A percentile compares a stretch with the other conserved stretches of the same genome.
Conservation (phyloP, 2,329 filamentous ascomycete species). For the Calcarisporium arbuscula region DNA sequence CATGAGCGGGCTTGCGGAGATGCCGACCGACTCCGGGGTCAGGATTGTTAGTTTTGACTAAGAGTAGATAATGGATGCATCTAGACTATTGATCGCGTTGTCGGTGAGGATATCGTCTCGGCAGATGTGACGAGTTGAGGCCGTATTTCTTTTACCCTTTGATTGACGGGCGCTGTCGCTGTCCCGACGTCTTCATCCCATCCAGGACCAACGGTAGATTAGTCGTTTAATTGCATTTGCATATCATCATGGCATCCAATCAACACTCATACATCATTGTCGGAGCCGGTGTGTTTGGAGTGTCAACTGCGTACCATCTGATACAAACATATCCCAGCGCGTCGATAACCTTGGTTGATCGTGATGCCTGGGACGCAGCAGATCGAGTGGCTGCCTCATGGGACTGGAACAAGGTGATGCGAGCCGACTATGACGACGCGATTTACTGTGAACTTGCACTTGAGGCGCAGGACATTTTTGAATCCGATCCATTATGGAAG, state of each 20-base stretch:
- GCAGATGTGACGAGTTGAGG: no score
- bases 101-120: no score
- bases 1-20: no score
- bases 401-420: conserved; percentile 69
- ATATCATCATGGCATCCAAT: conserved; percentile 16
- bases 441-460: conserved; percentile 59
- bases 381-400: conserved; percentile 55
- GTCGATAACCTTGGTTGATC: conserved; percentile 51
- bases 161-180: no score
- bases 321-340: conserved; percentile 43
- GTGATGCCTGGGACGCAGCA: conserved; percentile 42
- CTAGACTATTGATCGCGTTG: no score
- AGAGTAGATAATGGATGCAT: no score
- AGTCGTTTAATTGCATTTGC: no score
- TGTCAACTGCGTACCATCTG: conserved; percentile 59
- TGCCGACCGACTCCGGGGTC: no score
- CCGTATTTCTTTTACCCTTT: no score
- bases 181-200: no score
- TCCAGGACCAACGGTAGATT: no score
- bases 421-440: conserved; percentile 60
- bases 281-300: conserved; percentile 60
- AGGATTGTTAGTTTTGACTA: no score
- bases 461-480: conserved; percentile 59
- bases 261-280: conserved; percentile 47
- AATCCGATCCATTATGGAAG: conserved; percentile 48